These are phyloP conservation scores for Beauveria rudraprayagi DNA, from an alignment of 2,329 filamentous ascomycete species.

Conservation along the genomic window DNA sequence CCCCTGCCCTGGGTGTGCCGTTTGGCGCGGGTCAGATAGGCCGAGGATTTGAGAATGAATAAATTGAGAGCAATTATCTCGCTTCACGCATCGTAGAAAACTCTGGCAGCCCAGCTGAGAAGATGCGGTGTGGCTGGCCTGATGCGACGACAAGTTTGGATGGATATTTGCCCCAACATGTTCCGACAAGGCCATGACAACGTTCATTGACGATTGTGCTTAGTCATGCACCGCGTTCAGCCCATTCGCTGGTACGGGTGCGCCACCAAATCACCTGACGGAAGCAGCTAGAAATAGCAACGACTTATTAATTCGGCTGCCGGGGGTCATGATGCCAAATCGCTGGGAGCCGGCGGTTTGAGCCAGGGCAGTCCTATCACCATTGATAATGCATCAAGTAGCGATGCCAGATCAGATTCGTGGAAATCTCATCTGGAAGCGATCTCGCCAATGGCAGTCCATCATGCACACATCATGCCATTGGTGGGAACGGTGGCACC, in stretches of 20 bases:
- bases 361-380: no score
- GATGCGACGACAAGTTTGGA: not conserved
- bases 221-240: not conserved
- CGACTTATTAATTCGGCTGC: not conserved
- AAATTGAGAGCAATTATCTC: not conserved
- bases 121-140: slow-evolving; percentile 3
- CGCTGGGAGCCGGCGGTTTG: not conserved
- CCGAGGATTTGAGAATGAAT: not conserved
- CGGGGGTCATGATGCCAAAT: not conserved
- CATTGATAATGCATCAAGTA: not conserved
- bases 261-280: slow-evolving; percentile 8
- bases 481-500: not conserved
- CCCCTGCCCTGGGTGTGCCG: not conserved
- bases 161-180: not conserved
- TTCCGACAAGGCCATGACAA: slow-evolving; percentile 1
- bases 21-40: not conserved
- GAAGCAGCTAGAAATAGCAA: slow-evolving; percentile 10
- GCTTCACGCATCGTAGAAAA: not conserved
- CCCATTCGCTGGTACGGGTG: not conserved
- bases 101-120: not conserved
- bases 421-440: not conserved
- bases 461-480: not conserved
- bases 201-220: not conserved
- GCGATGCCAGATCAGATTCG: not conserved
- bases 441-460: not conserved